Base-by-base conservation (phyloP, 202 grass and related monocot species). In the Miscanthus sacchariflorus region DNA sequence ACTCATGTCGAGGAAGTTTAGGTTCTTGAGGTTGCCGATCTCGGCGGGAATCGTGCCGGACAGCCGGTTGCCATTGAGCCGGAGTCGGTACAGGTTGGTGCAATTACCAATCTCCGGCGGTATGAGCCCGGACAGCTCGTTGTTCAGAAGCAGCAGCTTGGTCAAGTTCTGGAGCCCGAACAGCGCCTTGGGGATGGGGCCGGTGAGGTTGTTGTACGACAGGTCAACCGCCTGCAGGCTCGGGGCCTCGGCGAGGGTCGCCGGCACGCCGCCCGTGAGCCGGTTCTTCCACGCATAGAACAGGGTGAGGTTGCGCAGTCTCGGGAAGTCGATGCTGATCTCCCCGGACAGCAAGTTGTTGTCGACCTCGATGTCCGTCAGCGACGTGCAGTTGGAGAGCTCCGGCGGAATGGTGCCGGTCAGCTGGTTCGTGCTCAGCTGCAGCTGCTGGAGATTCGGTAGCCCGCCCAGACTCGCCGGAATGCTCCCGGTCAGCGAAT, bases 251-350 rank as follows among this genome's bases (percentile, higher is more conserved):
- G 93, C 94, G 80, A 99, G 94, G 84, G 40, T 78, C 44, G 79
- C 84, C 28, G 94, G 97, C 72, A 99, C 80, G 64, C 72, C 84
- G 86, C 97, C 97, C 0, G 93, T 95, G 86, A 99, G 91, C 76
- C 76, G 56, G 84, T 99, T 99, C 84, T 91, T 95, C 97, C 97
- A 99, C 79, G 94, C 93, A 58, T 99, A 99, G 86, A 99, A 99
- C 43, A 99, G 84, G 38, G 93, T 99, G 76, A 99, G 97, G 78
- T 95, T 95, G 64, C 48, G 65, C 56, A 99, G 64, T 50, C 58
- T 81, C 12, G 70, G n/a, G 86, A 99, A 99, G 71, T 99, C 91
- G 48, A 99, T 39, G 35, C 85, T 84, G 35, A 99, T 93, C 86
- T 93, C 85, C 11, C 97, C 94, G 12, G 92, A 99, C 39, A 99